These are phyloP conservation scores for Coniella lustricola DNA, from an alignment of 2,329 filamentous ascomycete species.

Conservation along the genomic window DNA sequence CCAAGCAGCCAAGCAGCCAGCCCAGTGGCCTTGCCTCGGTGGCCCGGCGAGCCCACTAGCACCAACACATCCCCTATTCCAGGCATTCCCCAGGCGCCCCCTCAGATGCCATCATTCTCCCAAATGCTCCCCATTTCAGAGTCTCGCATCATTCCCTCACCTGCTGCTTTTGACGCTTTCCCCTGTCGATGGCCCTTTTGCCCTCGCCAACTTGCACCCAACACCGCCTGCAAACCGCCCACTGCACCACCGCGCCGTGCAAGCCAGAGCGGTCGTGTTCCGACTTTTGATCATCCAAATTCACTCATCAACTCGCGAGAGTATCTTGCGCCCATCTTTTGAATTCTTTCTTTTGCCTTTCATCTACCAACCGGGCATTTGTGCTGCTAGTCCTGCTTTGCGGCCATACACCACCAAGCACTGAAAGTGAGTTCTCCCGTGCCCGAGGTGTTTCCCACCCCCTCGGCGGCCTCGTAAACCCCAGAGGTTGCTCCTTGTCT, in stretches of 20 bases:
- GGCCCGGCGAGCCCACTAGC: not conserved
- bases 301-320: not conserved
- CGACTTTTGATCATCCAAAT: not conserved
- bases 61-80: slow-evolving; percentile 10
- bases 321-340: no score
- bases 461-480: no score
- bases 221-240: slow-evolving; percentile 3
- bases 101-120: slow-evolving; percentile 4
- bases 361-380: no score
- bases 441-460: no score
- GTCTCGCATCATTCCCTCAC: slow-evolving; percentile 8
- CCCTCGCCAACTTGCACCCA: slow-evolving; percentile 11
- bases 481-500: not conserved
- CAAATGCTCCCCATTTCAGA: slow-evolving; percentile 3
- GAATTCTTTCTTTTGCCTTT: no score
- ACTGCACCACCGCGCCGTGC: slow-evolving; percentile 3
- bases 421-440: no score
- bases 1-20: not conserved
- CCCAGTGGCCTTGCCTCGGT: not conserved
- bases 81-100: slow-evolving; percentile 7
- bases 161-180: not conserved
- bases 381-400: no score
- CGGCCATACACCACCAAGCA: no score
- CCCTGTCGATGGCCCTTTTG: slow-evolving; percentile 12
- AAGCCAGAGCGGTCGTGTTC: slow-evolving; percentile 1